Base-by-base conservation (phyloP, 2,329 filamentous ascomycete species). In the Canariomyces notabilis region DNA sequence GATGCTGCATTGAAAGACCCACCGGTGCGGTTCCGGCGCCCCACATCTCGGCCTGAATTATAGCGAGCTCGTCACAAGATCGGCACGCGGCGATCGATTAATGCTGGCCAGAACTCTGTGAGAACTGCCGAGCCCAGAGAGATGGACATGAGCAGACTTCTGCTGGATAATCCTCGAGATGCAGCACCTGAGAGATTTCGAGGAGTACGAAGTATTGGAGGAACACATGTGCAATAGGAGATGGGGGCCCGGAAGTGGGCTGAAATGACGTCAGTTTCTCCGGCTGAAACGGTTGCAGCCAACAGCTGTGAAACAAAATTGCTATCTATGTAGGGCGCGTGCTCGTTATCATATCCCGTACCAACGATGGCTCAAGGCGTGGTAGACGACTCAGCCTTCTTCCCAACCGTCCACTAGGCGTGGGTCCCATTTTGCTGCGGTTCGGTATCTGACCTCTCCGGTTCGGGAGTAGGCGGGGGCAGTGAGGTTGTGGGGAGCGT, bases 401-500 rank as follows among this genome's bases (percentile, higher is more conserved):
- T 57, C n/a, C 59, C 56, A n/a, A n/a, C n/a, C n/a, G n/a, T n/a
- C n/a, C n/a, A n/a, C 22, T 8, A 12, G 26, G 4, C 4, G 26
- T 29, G 26, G 14, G 67, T 50, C 36, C 63, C 60, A 12, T 62
- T 58, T 31, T 44, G 22, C n/a, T 16, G 21, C 18, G 26, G 32
- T 32, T 53, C 49, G 26, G 26, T 12, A 29, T 29, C 26, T 29
- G 14, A 29, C 14, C 26, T 12, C 34, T 52, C 35, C 34, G 55
- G 53, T 33, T 52, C 37, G 29, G 11, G n/a, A 12, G 46, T 62
- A 3, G 66, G 61, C 9, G 63, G 59, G 39, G 65, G 57, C 65
- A 71, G 57, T 62, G 69, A 53, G 59, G 68, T 66, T 61, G 73
- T 50, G 67, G 85, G 59, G 63, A 87, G 84, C 42, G 78, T 86